These are phyloP conservation scores for Ophiostoma fasciatum DNA, from an alignment of 2,329 filamentous ascomycete species.

Conservation along the genomic window DNA sequence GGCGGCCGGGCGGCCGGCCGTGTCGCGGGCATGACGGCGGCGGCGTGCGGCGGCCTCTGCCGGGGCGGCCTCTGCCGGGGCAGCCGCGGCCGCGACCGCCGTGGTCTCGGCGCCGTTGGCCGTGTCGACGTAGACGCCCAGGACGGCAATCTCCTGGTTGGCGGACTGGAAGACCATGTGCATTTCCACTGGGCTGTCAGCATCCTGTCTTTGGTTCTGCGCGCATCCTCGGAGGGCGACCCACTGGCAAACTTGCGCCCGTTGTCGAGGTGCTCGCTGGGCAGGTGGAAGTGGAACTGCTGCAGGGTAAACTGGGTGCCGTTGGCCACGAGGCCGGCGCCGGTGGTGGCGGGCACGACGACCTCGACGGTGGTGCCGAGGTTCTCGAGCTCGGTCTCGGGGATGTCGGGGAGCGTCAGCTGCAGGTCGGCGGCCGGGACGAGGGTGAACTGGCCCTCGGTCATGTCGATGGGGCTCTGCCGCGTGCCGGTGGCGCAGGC, in stretches of 20 bases:
- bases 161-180: constrained; percentile 44
- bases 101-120: constrained; percentile 15
- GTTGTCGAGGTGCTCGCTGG: constrained; percentile 31
- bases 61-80: background rate
- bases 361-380: constrained; percentile 43
- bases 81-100: constrained; percentile 3
- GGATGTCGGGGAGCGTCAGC: constrained; percentile 27
- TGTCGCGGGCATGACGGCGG: constrained; percentile 7
- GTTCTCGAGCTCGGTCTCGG: constrained; percentile 36
- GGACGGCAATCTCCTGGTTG: constrained; percentile 25
- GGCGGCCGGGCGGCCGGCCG: too few relatives aligned
- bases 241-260: constrained; percentile 18
- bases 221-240: too few relatives aligned
- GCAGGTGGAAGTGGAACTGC: constrained; percentile 37
- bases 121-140: constrained; percentile 29
- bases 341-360: constrained; percentile 21
- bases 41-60: too few relatives aligned
- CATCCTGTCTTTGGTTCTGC: too few relatives aligned
- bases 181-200: constrained; percentile 40
- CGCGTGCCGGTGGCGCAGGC: constrained; percentile 34
- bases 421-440: constrained; percentile 18
- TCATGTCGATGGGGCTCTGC: constrained; percentile 45
- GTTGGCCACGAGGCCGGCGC: constrained; percentile 22
- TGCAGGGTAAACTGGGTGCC: constrained; percentile 23
- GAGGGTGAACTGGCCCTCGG: constrained; percentile 19